Percentiles rank a stretch among this genome's conserved stretches.
Evolutionary conservation across 345 rosid genomes (phyloP).

Genomic region (Aethionema arabicum): DNA sequence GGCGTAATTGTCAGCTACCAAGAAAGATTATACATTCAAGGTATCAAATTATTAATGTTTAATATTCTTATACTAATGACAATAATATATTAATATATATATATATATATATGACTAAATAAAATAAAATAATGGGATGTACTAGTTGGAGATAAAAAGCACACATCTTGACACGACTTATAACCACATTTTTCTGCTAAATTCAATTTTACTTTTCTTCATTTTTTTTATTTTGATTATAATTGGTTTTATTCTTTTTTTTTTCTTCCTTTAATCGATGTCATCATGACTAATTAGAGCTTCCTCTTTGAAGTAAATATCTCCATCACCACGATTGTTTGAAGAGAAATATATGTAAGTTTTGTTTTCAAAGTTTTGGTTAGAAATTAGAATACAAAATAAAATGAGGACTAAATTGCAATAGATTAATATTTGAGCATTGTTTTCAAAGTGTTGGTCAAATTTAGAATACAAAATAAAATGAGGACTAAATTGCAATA

Average conservation of each 20-base stretch:
- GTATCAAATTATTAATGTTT: background rate
- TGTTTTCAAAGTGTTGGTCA: background rate
- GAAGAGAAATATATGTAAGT: no score
- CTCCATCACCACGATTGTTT: background rate
- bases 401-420: constrained; percentile 11
- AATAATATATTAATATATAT: no score
- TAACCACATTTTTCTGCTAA: background rate
- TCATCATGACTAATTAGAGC: background rate
- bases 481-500: constrained; percentile 15
- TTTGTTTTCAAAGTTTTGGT: background rate
- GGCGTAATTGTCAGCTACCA: constrained; percentile 40
- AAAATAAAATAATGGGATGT: constrained; percentile 16
- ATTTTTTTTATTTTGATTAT: background rate
- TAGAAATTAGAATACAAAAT: background rate
- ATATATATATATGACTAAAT: no score
- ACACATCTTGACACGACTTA: constrained; percentile 27
- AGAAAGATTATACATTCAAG: constrained; percentile 8
- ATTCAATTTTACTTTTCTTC: background rate
- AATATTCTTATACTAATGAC: background rate
- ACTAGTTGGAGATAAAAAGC: constrained; percentile 31
- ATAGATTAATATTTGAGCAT: no score
- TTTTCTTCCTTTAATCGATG: no score
- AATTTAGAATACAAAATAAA: background rate
- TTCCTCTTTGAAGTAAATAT: background rate
- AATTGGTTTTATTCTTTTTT: no score